A percentile compares a stretch with the other conserved stretches of the same genome.
Conservation (phyloP, 179 eudicot genomes). For the Nepenthes alata region DNA sequence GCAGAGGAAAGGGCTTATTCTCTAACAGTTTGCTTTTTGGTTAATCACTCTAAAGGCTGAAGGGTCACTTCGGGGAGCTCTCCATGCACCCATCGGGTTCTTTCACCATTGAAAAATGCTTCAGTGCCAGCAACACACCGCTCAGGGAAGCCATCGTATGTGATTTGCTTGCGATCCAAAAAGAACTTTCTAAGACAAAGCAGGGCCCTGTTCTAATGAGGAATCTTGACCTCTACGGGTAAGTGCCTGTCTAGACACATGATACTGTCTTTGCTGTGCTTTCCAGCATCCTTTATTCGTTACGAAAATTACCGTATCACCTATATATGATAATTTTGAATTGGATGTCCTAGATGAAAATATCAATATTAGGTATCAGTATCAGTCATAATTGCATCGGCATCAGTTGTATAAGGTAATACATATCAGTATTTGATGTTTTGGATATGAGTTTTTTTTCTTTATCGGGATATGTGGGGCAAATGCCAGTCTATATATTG, state of each 20-base stretch:
- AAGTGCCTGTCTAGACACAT: conserved; percentile 12
- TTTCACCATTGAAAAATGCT: conserved; percentile 84
- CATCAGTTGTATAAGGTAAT: too few species aligned
- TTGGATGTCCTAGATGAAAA: background rate
- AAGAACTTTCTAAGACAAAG: conserved; percentile 66
- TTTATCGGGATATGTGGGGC: too few species aligned
- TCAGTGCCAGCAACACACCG: conserved; percentile 42
- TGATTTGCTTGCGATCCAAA: conserved; percentile 50
- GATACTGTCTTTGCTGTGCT: background rate
- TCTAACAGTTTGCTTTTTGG: background rate
- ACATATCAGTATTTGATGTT: too few species aligned
- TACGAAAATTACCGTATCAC: background rate
- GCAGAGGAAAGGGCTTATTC: background rate
- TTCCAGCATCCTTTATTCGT: background rate
- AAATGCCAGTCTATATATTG: too few species aligned
- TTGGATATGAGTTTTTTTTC: too few species aligned
- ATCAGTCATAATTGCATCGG: too few species aligned
- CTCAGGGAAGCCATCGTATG: conserved; percentile 71
- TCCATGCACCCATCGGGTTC: conserved; percentile 70
- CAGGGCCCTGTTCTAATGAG: conserved; percentile 81
- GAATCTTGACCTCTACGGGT: conserved; percentile 89
- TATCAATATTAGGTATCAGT: background rate
- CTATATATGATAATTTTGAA: background rate
- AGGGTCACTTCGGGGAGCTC: conserved; percentile 83
- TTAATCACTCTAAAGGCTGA: conserved; percentile 38